Conservation (phyloP, 257 asterid genomes). For the Petunia secreta region DNA sequence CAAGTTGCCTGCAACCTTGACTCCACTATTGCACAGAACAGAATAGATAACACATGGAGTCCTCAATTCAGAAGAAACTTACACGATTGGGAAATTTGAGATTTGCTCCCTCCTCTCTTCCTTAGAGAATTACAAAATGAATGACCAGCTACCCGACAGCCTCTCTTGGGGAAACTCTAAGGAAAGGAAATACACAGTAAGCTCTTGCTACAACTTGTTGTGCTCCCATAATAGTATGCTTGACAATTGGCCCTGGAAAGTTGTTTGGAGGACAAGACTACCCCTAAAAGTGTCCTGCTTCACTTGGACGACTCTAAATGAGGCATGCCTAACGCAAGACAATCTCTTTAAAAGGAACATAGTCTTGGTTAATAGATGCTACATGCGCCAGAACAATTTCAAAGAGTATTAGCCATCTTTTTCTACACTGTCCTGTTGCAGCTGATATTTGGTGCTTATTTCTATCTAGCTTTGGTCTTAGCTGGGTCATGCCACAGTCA, state of each 20-base stretch:
- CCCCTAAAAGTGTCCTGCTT: neutral
- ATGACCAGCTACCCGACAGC: neutral
- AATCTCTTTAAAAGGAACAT: neutral
- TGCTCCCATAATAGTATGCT: neutral
- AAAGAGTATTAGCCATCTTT: neutral
- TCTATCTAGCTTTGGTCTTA: neutral
- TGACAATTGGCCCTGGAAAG: neutral
- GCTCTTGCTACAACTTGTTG: neutral
- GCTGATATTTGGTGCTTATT: neutral
- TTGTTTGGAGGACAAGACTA: neutral
- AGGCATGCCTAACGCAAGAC: neutral
- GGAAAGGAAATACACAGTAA: neutral
- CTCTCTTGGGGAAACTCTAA: neutral
- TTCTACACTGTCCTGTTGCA: neutral
- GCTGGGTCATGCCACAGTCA: neutral
- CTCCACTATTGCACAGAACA: neutral
- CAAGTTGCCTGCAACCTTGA: neutral
- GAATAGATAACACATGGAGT: too few relatives aligned
- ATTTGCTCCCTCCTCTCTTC: neutral
- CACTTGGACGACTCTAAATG: neutral
- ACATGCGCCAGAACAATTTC: neutral
- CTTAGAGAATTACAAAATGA: neutral
- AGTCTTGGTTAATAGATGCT: neutral
- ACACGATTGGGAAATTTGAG: too few relatives aligned
- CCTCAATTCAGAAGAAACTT: too few relatives aligned